These are phyloP conservation scores for Lachnellula occidentalis DNA, from an alignment of 2,329 filamentous ascomycete genomes.

Conservation along the genomic window DNA sequence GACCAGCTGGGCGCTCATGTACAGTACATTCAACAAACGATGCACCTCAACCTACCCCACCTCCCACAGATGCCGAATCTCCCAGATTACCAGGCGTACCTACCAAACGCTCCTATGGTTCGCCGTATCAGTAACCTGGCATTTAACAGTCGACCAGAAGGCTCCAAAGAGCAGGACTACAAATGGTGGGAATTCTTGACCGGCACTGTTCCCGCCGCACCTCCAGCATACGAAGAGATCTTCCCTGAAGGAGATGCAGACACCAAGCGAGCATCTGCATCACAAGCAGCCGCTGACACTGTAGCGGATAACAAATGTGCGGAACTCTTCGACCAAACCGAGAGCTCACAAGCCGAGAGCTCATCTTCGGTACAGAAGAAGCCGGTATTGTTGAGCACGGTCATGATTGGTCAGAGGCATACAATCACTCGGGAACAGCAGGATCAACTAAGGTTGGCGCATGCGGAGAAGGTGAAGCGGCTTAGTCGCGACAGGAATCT, in stretches of 20 bases:
- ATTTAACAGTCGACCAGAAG: slow-evolving; percentile 40
- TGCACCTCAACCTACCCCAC: slow-evolving; percentile 57
- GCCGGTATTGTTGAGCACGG: slow-evolving; percentile 33
- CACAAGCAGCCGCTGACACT: slow-evolving; percentile 51
- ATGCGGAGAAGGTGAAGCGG: slow-evolving; percentile 58
- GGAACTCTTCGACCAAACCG: slow-evolving; percentile 44
- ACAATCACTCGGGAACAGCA: slow-evolving; percentile 61
- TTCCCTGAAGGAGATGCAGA: slow-evolving; percentile 54
- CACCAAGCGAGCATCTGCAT: slow-evolving; percentile 52
- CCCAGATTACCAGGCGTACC: slow-evolving; percentile 67
- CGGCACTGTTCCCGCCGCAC: slow-evolving; percentile 46
- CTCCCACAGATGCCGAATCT: slow-evolving; percentile 56
- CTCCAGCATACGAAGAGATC: slow-evolving; percentile 75
- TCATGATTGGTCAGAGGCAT: slow-evolving; percentile 58
- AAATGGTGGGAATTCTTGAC: slow-evolving; percentile 67
- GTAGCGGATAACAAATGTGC: slow-evolving; percentile 55
- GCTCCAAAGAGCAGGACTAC: slow-evolving; percentile 43
- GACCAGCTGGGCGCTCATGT: slow-evolving; percentile 70
- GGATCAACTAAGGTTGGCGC: slow-evolving; percentile 55
- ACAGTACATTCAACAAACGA: slow-evolving; percentile 69
- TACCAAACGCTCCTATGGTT: slow-evolving; percentile 56
- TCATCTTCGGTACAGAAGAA: slow-evolving; percentile 37
- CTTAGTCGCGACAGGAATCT: slow-evolving; percentile 59
- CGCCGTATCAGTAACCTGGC: slow-evolving; percentile 68
- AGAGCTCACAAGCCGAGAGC: slow-evolving; percentile 20